Conservation (phyloP, 805 yeast genomes). For the Brettanomyces anomalus region DNA sequence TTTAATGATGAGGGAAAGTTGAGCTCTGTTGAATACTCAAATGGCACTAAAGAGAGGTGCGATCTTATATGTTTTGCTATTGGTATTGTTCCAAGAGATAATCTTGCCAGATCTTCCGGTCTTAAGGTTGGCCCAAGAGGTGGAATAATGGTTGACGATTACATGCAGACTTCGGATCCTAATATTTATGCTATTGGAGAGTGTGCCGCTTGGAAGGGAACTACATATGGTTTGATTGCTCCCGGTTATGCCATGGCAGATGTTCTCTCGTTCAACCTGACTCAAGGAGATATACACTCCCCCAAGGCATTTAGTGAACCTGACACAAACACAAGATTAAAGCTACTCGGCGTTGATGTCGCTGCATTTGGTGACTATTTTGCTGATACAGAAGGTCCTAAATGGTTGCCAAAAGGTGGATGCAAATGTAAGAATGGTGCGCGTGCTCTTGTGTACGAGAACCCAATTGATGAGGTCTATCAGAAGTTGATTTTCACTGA, state of each 20-base stretch:
- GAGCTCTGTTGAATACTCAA: slow-evolving; percentile 18
- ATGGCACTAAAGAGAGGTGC: slow-evolving; percentile 24
- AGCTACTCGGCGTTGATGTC: slow-evolving; percentile 30
- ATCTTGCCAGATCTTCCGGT: slow-evolving; percentile 20
- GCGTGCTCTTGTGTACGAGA: slow-evolving; percentile 22
- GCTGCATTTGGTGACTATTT: slow-evolving; percentile 32
- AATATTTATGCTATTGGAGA: slow-evolving; percentile 27
- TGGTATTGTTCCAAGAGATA: slow-evolving; percentile 29
- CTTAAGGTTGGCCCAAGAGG: slow-evolving; percentile 19
- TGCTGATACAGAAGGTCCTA: slow-evolving; percentile 27
- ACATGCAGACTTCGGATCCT: slow-evolving; percentile 20
- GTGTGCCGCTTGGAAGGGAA: slow-evolving; percentile 29
- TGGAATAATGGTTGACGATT: slow-evolving; percentile 23
- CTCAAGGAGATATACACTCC: slow-evolving; percentile 26
- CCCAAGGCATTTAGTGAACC: slow-evolving; percentile 24
- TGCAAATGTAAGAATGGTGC: slow-evolving; percentile 13
- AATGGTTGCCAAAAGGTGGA: slow-evolving; percentile 22
- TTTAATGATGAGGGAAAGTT: slow-evolving; percentile 18
- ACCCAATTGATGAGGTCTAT: slow-evolving; percentile 27
- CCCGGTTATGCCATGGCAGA: slow-evolving; percentile 33
- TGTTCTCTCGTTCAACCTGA: slow-evolving; percentile 25
- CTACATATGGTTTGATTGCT: slow-evolving; percentile 29
- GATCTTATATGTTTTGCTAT: slow-evolving; percentile 27
- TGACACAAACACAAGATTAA: slow-evolving; percentile 27
- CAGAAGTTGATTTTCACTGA: slow-evolving; percentile 25